Evolutionary conservation across 352 stramenopile species (phyloP).

Genomic region (Phytophthora pisi): DNA sequence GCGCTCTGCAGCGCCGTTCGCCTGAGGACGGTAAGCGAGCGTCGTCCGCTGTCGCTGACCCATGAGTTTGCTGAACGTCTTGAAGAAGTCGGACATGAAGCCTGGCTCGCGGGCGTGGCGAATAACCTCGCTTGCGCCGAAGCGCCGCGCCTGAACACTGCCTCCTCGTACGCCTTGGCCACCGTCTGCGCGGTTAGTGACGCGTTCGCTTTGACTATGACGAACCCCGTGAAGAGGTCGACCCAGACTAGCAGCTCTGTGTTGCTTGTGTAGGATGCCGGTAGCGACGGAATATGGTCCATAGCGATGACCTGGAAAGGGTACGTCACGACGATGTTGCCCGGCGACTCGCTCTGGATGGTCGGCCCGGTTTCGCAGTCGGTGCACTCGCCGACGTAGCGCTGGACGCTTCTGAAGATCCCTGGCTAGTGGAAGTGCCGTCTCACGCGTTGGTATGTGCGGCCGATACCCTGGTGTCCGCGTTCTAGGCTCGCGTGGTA

Average conservation of each 20-base stretch:
- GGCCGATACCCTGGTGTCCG: conserved; percentile 6
- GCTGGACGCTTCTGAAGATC: conserved; percentile 2
- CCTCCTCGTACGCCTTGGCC: neutral
- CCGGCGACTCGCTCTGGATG: neutral
- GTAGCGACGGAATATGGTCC: too few relatives aligned
- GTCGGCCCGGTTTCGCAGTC: neutral
- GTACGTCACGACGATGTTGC: neutral
- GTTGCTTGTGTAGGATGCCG: too few relatives aligned
- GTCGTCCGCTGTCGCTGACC: too few relatives aligned
- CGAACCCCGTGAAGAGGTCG: too few relatives aligned
- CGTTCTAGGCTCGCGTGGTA: neutral
- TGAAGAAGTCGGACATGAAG: conserved; percentile 15
- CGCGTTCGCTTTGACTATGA: too few relatives aligned
- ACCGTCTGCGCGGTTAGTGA: too few relatives aligned
- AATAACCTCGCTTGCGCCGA: conserved; percentile 6
- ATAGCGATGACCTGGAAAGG: neutral
- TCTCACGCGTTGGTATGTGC: conserved; percentile 1
- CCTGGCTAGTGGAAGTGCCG: neutral
- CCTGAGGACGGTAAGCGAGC: too few relatives aligned
- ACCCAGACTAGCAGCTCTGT: too few relatives aligned
- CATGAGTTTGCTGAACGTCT: neutral
- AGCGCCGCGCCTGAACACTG: conserved; percentile 2
- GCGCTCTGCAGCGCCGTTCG: too few relatives aligned
- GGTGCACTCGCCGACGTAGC: neutral
- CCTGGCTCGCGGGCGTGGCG: conserved; percentile 7